Percentiles rank a stretch among this genome's conserved stretches.
phyloP scores from a whole-genome alignment of 768 basidiomycete species.

The Albatrellus ellisii region DNA sequence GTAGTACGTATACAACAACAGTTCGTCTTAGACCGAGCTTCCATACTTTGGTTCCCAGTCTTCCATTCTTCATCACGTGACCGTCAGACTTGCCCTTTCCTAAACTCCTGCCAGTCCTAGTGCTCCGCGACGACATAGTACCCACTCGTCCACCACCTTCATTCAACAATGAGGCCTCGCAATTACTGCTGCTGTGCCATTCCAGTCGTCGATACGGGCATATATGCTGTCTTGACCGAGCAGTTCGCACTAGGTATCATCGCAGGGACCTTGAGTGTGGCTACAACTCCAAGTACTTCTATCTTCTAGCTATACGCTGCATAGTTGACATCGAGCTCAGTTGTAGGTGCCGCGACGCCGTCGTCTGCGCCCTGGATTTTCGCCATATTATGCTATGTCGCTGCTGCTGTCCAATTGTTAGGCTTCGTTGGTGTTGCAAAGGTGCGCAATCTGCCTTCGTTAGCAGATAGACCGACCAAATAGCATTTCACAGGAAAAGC shows the following conservation, averaged over 20 bases:
- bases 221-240: conserved; percentile 68
- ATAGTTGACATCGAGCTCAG: conserved; percentile 33
- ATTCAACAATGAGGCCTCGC: conserved; percentile 49
- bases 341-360: conserved; percentile 81
- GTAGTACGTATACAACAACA: too few relatives aligned
- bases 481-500: conserved; percentile 38
- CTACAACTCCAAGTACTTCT: conserved; percentile 65
- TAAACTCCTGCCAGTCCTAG: too few relatives aligned
- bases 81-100: too few relatives aligned
- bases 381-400: conserved; percentile 62
- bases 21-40: too few relatives aligned
- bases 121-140: too few relatives aligned
- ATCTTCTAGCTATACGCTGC: not conserved
- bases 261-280: conserved; percentile 61
- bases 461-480: not conserved
- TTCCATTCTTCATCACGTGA: too few relatives aligned
- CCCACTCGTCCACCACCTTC: not conserved
- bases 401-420: conserved; percentile 63
- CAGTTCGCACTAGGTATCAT: conserved; percentile 58
- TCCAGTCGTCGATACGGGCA: conserved; percentile 81
- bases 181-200: conserved; percentile 93
- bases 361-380: conserved; percentile 64
- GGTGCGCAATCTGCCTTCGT: conserved; percentile 29
- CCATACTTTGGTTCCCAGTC: too few relatives aligned
- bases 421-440: conserved; percentile 78